These are phyloP conservation scores for Scedosporium minutisporum DNA, from an alignment of 2,329 filamentous ascomycete genomes.

Conservation along the genomic window DNA sequence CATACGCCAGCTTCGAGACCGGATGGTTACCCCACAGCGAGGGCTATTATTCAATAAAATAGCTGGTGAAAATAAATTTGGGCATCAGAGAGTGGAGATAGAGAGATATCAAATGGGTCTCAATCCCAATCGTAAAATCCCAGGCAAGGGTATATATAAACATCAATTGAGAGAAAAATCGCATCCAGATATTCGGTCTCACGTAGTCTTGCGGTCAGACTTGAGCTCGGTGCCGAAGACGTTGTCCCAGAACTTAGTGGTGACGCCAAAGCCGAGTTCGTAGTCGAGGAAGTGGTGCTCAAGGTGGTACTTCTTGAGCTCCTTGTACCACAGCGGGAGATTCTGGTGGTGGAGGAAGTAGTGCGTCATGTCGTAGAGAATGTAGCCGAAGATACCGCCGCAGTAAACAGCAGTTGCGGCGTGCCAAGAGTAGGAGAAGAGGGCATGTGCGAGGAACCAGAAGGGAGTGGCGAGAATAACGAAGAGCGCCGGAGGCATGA, in stretches of 20 bases:
- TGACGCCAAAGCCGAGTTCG: constrained; percentile 94
- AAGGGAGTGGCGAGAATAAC: constrained; percentile 75
- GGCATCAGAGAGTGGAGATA: background rate
- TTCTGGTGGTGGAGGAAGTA: constrained; percentile 97
- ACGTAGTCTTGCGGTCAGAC: constrained; percentile 1
- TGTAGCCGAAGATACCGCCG: constrained; percentile 89
- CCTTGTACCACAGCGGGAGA: constrained; percentile 79
- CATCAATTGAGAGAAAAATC: background rate
- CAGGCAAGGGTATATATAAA: background rate
- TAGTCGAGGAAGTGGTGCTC: constrained; percentile 97
- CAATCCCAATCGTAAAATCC: background rate
- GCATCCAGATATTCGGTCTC: background rate
- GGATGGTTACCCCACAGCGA: background rate
- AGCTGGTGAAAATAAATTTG: background rate
- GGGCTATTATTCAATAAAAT: background rate
- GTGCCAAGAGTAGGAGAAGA: constrained; percentile 83
- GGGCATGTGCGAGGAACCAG: constrained; percentile 75
- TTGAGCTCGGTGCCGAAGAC: constrained; percentile 81
- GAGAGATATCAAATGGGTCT: background rate
- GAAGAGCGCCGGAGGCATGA: constrained; percentile 93
- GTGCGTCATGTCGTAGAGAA: constrained; percentile 94
- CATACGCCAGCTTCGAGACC: background rate
- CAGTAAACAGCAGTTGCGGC: constrained; percentile 70
- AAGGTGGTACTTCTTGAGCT: constrained; percentile 94
- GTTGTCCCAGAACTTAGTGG: constrained; percentile 89